phyloP scores from a whole-genome alignment of 306 rosid species.

The Quercus suber region DNA sequence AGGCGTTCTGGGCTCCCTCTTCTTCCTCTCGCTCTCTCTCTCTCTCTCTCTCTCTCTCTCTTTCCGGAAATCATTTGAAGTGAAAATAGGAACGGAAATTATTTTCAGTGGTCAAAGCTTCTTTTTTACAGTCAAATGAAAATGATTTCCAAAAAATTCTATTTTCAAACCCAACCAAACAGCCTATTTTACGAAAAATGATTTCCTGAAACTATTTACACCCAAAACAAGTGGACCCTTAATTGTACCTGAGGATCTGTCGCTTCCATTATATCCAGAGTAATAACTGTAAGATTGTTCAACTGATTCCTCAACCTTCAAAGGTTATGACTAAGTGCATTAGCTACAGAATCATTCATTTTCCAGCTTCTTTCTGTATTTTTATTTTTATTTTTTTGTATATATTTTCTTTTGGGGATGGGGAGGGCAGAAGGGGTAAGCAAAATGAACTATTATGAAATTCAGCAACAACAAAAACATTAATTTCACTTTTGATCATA shows the following conservation, averaged over 20 bases:
- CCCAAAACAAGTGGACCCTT: too few species aligned
- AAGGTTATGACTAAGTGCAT: slow-evolving; percentile 2
- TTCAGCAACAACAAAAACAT: not conserved
- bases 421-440: not conserved
- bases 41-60: too few species aligned
- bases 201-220: too few species aligned
- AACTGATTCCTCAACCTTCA: slow-evolving; percentile 44
- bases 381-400: not conserved
- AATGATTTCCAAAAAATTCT: too few species aligned
- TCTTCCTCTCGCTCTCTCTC: too few species aligned
- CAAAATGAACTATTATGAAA: not conserved
- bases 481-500: not conserved
- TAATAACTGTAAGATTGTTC: slow-evolving; percentile 45
- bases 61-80: too few species aligned
- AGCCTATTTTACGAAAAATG: too few species aligned
- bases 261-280: slow-evolving; percentile 43
- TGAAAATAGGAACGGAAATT: too few species aligned
- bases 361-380: not conserved
- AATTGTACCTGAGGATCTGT: slow-evolving; percentile 42
- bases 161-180: too few species aligned
- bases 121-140: too few species aligned
- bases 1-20: too few species aligned
- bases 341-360: not conserved
- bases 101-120: too few species aligned
- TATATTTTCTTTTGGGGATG: not conserved